Percentiles rank a stretch among this genome's conserved stretches.
Conservation (phyloP, 257 asterid species). For the Primulina tabacum region DNA sequence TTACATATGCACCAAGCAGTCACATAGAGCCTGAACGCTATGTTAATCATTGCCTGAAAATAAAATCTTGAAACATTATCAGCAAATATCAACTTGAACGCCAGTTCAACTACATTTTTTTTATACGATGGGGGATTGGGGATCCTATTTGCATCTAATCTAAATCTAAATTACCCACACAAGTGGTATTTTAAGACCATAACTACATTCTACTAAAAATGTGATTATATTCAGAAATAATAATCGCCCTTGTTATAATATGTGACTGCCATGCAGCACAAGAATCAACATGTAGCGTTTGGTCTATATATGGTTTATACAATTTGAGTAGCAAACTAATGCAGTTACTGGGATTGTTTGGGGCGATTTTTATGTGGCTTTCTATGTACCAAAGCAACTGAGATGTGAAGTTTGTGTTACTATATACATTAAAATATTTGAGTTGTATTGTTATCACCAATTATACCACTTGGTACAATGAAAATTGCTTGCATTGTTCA, state of each 20-base stretch:
- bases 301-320: constrained; percentile 23
- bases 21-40: constrained; percentile 47
- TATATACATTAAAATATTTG: too few species aligned
- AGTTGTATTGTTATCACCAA: too few species aligned
- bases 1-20: constrained; percentile 50
- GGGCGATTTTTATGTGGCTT: not conserved
- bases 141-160: too few species aligned
- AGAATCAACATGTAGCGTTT: constrained; percentile 41
- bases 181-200: too few species aligned
- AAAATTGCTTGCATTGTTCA: not conserved
- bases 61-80: not conserved
- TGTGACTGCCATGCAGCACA: constrained; percentile 20
- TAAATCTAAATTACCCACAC: too few species aligned
- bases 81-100: not conserved
- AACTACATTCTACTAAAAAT: not conserved
- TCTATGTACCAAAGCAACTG: too few species aligned
- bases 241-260: not conserved
- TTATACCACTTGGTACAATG: not conserved
- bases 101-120: not conserved
- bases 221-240: not conserved
- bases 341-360: not conserved
- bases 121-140: too few species aligned
- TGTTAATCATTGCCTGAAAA: constrained; percentile 43
- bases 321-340: not conserved
- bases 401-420: too few species aligned